A percentile compares a stretch with the other conserved stretches of the same genome.
phyloP scores from a whole-genome alignment of 2,329 filamentous ascomycete genomes.

The Paraphoma chrysanthemicola region DNA sequence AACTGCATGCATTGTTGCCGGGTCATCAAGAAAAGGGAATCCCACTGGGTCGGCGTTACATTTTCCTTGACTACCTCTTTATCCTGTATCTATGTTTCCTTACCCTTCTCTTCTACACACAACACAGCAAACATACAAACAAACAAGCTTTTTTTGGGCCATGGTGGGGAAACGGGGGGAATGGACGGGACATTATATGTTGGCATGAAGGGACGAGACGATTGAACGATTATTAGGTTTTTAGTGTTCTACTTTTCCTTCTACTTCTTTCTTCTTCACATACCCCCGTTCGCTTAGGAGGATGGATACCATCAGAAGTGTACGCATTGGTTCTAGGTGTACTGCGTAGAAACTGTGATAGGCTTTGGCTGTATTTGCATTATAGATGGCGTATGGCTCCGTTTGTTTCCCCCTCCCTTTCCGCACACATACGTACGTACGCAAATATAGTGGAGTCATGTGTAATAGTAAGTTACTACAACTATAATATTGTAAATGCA shows the following conservation, averaged over 20 bases:
- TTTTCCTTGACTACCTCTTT: not conserved
- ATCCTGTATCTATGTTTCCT: not conserved
- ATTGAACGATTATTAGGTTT: not conserved
- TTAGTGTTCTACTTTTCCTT: not conserved
- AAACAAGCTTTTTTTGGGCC: not conserved
- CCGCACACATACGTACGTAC: too few relatives aligned
- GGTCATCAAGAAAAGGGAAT: constrained; percentile 2
- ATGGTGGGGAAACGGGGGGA: not conserved
- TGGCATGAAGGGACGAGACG: not conserved
- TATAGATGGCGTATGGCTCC: not conserved
- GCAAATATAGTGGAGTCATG: too few relatives aligned
- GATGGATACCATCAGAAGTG: not conserved
- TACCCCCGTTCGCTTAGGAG: not conserved
- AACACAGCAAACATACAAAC: too few relatives aligned
- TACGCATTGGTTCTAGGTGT: not conserved
- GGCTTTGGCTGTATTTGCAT: not conserved
- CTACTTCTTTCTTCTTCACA: not conserved
- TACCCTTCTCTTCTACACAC: not conserved
- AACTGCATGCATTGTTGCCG: constrained; percentile 3
- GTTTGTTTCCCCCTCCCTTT: not conserved
- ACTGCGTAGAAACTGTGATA: not conserved
- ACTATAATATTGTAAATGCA: too few relatives aligned
- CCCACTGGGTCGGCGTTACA: not conserved
- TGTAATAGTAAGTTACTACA: too few relatives aligned
- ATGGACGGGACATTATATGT: not conserved